Evolutionary conservation across 768 basidiomycete genomes (phyloP).

Genomic region (Suillus brevipes): DNA sequence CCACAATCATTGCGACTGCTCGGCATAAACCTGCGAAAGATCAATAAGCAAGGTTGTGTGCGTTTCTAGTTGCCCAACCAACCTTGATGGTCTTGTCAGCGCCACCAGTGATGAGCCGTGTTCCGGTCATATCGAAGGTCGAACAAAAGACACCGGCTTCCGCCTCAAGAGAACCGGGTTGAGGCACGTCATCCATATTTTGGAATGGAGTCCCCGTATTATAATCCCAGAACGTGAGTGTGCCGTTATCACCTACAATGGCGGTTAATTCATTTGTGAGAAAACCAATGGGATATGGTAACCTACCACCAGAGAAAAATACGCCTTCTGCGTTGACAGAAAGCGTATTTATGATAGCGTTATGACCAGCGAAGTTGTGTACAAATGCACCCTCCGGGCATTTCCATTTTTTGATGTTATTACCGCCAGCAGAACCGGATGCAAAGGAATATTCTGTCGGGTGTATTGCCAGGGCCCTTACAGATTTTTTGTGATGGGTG

Average conservation of each 20-base stretch:
- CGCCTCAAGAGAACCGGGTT: conserved; percentile 97
- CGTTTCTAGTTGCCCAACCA: conserved; percentile 21
- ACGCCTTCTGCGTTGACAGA: conserved; percentile 95
- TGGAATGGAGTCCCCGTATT: conserved; percentile 94
- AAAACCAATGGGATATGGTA: neutral
- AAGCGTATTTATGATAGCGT: conserved; percentile 96
- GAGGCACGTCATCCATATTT: conserved; percentile 88
- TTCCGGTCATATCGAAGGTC: conserved; percentile 95
- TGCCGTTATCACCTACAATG: conserved; percentile 83
- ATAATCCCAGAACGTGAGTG: conserved; percentile 93
- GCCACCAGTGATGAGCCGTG: conserved; percentile 90
- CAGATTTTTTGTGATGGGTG: conserved; percentile 99
- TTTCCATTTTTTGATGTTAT: conserved; percentile 99
- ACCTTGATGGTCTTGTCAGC: conserved; percentile 99
- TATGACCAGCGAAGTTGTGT: conserved; percentile 94
- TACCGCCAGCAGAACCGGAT: conserved; percentile 94
- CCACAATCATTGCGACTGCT: conserved; percentile 53
- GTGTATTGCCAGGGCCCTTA: conserved; percentile 91
- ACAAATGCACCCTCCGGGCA: conserved; percentile 96
- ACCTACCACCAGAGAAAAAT: conserved; percentile 92
- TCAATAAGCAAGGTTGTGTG: conserved; percentile 5
- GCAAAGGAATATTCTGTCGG: conserved; percentile 98
- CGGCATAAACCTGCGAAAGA: conserved; percentile 58
- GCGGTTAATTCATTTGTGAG: conserved; percentile 3
- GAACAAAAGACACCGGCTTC: conserved; percentile 97